Evolutionary conservation across 2,329 filamentous ascomycete genomes (phyloP).

Genomic region (Epichloe uncinata): DNA sequence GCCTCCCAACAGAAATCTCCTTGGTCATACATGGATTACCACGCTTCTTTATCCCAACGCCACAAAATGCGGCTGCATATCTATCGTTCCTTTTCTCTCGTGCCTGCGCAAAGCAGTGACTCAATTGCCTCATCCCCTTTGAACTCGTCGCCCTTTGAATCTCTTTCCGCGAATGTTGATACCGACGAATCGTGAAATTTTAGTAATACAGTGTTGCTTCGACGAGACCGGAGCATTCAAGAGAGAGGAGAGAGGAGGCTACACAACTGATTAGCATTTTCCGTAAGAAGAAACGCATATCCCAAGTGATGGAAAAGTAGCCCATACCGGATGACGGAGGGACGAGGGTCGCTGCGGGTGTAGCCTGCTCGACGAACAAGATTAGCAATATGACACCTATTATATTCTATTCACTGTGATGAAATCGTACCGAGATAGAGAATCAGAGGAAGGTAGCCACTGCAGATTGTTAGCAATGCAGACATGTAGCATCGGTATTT

Average conservation of each 20-base stretch:
- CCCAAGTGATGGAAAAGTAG: neutral
- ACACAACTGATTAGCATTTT: conserved; percentile 11
- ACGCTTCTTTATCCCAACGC: neutral
- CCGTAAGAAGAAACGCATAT: neutral
- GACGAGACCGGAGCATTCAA: conserved; percentile 21
- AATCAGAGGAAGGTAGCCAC: conserved; percentile 92
- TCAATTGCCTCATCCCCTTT: neutral
- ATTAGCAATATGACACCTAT: conserved; percentile 14
- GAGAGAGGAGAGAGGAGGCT: conserved; percentile 54
- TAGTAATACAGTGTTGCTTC: neutral
- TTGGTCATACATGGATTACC: neutral
- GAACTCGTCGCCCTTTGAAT: neutral
- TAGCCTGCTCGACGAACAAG: conserved; percentile 48
- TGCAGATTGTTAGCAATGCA: conserved; percentile 29
- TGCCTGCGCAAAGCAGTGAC: neutral
- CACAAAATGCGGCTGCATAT: neutral
- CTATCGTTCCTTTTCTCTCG: neutral
- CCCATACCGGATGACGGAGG: conserved; percentile 49
- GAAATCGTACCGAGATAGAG: conserved; percentile 70
- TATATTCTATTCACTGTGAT: neutral
- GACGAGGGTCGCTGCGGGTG: conserved; percentile 84
- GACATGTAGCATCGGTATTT: neutral
- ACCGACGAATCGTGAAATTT: neutral
- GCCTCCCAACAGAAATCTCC: neutral
- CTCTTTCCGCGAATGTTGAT: neutral